Evolutionary conservation across 306 rosid species (phyloP).

Genomic region (Acacia melanoxylon): DNA sequence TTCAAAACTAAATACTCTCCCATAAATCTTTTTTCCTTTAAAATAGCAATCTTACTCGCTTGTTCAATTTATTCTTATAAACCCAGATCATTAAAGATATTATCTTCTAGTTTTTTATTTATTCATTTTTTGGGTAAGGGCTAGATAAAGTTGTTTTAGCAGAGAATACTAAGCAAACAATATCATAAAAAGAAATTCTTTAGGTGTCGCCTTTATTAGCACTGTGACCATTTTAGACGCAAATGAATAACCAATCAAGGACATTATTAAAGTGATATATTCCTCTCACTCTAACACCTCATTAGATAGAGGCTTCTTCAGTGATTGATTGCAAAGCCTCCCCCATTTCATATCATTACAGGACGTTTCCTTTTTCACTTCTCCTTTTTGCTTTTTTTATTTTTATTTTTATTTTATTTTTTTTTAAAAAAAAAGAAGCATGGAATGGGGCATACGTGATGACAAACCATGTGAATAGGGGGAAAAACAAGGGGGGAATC

Average conservation of each 20-base stretch:
- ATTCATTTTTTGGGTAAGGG: neutral
- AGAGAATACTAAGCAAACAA: neutral
- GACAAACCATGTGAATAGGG: slow-evolving; percentile 28
- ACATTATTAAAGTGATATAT: slow-evolving; percentile 40
- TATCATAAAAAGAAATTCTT: neutral
- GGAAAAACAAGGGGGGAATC: neutral
- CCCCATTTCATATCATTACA: slow-evolving; percentile 37
- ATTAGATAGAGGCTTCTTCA: slow-evolving; percentile 29
- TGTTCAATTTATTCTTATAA: too few relatives aligned
- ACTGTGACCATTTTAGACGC: neutral
- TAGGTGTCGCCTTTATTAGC: neutral
- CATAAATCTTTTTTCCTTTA: too few relatives aligned
- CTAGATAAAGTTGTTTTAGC: neutral
- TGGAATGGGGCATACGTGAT: slow-evolving; percentile 24
- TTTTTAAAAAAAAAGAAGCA: too few relatives aligned
- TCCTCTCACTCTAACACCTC: slow-evolving; percentile 40
- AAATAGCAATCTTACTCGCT: too few relatives aligned
- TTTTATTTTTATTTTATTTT: slow-evolving; percentile 2
- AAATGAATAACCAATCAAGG: slow-evolving; percentile 30
- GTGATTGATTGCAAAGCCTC: slow-evolving; percentile 20
- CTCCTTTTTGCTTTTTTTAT: slow-evolving; percentile 28
- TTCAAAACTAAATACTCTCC: neutral
- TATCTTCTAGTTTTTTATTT: too few relatives aligned
- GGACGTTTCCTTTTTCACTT: slow-evolving; percentile 30
- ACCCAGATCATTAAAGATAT: too few relatives aligned